A percentile compares a stretch with the other conserved stretches of the same genome.
Evolutionary conservation across 164 flowering plant species (phyloP).

Genomic region (Vitis rotundifolia): DNA sequence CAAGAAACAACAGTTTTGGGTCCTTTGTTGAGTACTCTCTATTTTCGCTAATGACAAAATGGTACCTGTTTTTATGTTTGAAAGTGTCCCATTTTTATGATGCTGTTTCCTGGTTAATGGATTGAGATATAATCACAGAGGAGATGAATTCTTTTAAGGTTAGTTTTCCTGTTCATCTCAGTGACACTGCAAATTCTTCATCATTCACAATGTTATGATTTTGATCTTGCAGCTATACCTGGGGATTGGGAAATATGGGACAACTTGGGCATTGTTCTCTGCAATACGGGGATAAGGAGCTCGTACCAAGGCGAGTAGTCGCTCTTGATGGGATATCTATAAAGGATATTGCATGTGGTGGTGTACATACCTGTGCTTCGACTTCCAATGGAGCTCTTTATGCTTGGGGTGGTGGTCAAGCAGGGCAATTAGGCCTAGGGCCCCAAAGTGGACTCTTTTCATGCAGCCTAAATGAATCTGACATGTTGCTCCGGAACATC

Average conservation of each 20-base stretch:
- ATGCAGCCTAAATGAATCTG: slow-evolving; percentile 56
- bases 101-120: too few species aligned
- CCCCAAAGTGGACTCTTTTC: slow-evolving; percentile 79
- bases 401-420: slow-evolving; percentile 97
- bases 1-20: too few species aligned
- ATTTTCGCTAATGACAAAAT: too few species aligned
- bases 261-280: slow-evolving; percentile 97
- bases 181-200: neutral
- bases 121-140: too few species aligned
- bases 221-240: slow-evolving; percentile 68
- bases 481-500: slow-evolving; percentile 63
- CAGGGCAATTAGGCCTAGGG: slow-evolving; percentile 92
- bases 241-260: slow-evolving; percentile 95
- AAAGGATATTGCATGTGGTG: slow-evolving; percentile 86
- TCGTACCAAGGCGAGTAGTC: slow-evolving; percentile 88
- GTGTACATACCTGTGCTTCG: slow-evolving; percentile 90
- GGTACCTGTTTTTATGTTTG: too few species aligned
- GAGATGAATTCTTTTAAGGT: neutral
- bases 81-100: too few species aligned
- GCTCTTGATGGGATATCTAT: slow-evolving; percentile 73
- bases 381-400: slow-evolving; percentile 83
- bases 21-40: too few species aligned
- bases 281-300: slow-evolving; percentile 87
- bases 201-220: slow-evolving; percentile 1
- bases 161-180: neutral